Evolutionary conservation across 192 early-diverging fungal species (phyloP).

Genomic region (Spinellus fusiger): DNA sequence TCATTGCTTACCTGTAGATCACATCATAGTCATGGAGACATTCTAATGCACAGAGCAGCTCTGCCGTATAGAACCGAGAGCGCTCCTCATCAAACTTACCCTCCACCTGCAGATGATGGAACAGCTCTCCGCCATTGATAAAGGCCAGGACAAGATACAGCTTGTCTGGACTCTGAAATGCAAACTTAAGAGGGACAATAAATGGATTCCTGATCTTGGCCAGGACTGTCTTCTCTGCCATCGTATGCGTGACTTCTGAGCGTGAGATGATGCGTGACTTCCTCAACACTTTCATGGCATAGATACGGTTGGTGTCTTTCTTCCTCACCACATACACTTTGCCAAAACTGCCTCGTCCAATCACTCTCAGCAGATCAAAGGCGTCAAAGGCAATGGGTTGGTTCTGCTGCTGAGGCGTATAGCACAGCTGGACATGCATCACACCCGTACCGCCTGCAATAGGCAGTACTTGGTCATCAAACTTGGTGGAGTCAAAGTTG

Average conservation of each 20-base stretch:
- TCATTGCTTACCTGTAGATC: conserved; percentile 60
- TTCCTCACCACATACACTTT: conserved; percentile 96
- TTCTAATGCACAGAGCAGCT: conserved; percentile 87
- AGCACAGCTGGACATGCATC: conserved; percentile 67
- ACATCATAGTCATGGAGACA: conserved; percentile 90
- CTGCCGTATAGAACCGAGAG: conserved; percentile 90
- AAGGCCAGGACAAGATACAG: conserved; percentile 94
- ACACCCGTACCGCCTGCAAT: conserved; percentile 56
- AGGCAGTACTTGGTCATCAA: conserved; percentile 26
- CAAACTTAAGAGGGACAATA: conserved; percentile 89
- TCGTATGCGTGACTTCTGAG: conserved; percentile 88
- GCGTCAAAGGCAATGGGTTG: conserved; percentile 78
- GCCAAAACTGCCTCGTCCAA: conserved; percentile 96
- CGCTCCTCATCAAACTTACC: conserved; percentile 82
- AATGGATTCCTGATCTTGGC: conserved; percentile 90
- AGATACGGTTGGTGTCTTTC: conserved; percentile 86
- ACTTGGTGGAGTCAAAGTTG: conserved; percentile 37
- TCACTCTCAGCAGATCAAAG: conserved; percentile 91
- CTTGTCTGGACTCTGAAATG: conserved; percentile 92
- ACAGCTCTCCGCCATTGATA: conserved; percentile 95
- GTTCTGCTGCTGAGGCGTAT: conserved; percentile 61
- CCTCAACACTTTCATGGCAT: conserved; percentile 93
- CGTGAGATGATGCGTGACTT: conserved; percentile 94
- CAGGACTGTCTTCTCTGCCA: conserved; percentile 88
- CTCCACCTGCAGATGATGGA: conserved; percentile 90